Evolutionary conservation across 2,329 filamentous ascomycete species (phyloP).

Genomic region (Chaetomium sp.): DNA sequence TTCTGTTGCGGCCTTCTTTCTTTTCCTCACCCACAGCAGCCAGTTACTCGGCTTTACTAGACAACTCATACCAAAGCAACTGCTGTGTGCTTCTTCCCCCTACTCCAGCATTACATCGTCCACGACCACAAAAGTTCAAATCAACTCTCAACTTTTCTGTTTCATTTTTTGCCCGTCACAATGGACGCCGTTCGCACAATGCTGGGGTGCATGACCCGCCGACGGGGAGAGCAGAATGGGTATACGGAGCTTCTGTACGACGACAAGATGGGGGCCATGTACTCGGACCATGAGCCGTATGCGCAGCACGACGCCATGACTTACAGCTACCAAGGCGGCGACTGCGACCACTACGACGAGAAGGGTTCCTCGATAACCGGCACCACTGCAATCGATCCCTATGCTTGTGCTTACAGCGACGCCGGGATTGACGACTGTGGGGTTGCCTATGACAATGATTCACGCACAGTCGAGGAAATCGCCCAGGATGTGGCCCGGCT

Average conservation of each 20-base stretch:
- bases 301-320: constrained; percentile 6
- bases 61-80: background rate
- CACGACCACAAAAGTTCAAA: background rate
- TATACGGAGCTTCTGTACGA: constrained; percentile 15
- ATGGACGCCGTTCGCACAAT: constrained; percentile 13
- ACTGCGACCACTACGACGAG: too few relatives aligned
- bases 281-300: constrained; percentile 10
- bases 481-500: constrained; percentile 12
- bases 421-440: background rate
- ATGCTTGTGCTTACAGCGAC: background rate
- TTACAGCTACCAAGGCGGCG: background rate
- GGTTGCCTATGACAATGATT: background rate
- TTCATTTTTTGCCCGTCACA: background rate
- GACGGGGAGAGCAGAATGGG: background rate
- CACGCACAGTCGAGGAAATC: constrained; percentile 8
- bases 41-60: constrained; percentile 8
- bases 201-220: constrained; percentile 12
- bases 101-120: background rate
- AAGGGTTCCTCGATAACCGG: background rate
- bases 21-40: constrained; percentile 4
- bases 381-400: background rate
- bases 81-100: background rate
- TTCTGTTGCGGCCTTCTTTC: background rate
- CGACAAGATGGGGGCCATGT: constrained; percentile 13
- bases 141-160: background rate